Evolutionary conservation across 139 green algal genomes (phyloP).

Genomic region (Coelastrella sp.): DNA sequence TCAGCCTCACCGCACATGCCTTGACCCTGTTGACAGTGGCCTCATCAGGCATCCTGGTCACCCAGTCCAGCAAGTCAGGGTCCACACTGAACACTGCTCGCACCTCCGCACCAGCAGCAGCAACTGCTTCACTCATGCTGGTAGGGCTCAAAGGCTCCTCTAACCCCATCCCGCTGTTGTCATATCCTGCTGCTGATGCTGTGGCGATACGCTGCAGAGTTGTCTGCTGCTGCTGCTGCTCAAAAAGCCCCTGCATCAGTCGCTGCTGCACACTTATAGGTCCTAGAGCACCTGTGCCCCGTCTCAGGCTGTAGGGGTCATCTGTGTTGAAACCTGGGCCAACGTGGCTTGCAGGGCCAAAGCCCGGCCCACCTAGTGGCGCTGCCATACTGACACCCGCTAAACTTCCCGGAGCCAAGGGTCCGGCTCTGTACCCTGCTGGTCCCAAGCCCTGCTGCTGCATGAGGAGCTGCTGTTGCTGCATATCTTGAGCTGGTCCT

Average conservation of each 20-base stretch:
- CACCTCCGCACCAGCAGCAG: conserved; percentile 21
- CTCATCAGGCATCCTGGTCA: conserved; percentile 25
- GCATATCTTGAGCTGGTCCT: not conserved
- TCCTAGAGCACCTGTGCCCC: not conserved
- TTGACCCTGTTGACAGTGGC: not conserved
- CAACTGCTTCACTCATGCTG: conserved; percentile 25
- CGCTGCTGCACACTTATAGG: not conserved
- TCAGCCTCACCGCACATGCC: conserved; percentile 3
- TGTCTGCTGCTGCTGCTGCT: conserved; percentile 10
- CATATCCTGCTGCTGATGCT: not conserved
- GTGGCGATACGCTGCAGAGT: not conserved
- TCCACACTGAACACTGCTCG: conserved; percentile 23
- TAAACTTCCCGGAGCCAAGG: not conserved
- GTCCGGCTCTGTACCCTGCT: not conserved
- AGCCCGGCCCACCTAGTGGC: too few relatives aligned
- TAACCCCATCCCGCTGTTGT: not conserved
- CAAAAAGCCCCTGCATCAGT: not conserved
- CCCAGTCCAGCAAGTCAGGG: conserved; percentile 41
- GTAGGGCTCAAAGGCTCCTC: not conserved
- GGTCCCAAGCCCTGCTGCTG: not conserved
- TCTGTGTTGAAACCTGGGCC: not conserved
- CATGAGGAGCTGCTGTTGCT: not conserved
- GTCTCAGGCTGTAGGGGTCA: not conserved
- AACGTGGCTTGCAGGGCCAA: not conserved
- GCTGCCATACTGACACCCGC: not conserved